These are phyloP conservation scores for Gentiana dahurica DNA, from an alignment of 257 asterid genomes.

Conservation along the genomic window DNA sequence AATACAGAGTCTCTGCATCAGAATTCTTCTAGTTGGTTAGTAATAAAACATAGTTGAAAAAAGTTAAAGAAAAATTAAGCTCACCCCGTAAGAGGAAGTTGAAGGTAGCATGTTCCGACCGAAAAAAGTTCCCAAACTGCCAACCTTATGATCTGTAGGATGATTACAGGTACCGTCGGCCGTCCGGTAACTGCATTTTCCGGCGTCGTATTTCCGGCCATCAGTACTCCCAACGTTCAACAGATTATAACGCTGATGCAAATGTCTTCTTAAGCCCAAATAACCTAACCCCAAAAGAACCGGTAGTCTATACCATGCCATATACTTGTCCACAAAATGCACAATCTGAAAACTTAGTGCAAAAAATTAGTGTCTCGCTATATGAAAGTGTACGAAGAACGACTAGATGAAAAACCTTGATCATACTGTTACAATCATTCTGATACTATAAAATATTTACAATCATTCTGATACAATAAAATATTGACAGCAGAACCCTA, in stretches of 20 bases:
- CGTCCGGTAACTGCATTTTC: slow-evolving; percentile 11
- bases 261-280: slow-evolving; percentile 19
- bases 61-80: background rate
- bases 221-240: slow-evolving; percentile 13
- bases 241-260: slow-evolving; percentile 25
- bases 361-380: too few relatives aligned
- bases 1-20: too few relatives aligned
- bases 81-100: slow-evolving; percentile 15
- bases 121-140: slow-evolving; percentile 20
- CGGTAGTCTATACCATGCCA: slow-evolving; percentile 22
- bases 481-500: too few relatives aligned
- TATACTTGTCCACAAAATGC: slow-evolving; percentile 18
- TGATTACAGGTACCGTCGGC: slow-evolving; percentile 27
- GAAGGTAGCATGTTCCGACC: slow-evolving; percentile 26
- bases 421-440: too few relatives aligned
- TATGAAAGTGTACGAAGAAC: background rate
- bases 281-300: slow-evolving; percentile 21
- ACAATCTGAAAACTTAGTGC: slow-evolving; percentile 8
- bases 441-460: too few relatives aligned
- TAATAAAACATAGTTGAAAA: too few relatives aligned
- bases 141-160: slow-evolving; percentile 21
- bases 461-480: too few relatives aligned
- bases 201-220: slow-evolving; percentile 14
- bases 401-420: background rate
- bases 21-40: too few relatives aligned